These are phyloP conservation scores for Fragaria iinumae DNA, from an alignment of 306 rosid genomes.

Conservation along the genomic window DNA sequence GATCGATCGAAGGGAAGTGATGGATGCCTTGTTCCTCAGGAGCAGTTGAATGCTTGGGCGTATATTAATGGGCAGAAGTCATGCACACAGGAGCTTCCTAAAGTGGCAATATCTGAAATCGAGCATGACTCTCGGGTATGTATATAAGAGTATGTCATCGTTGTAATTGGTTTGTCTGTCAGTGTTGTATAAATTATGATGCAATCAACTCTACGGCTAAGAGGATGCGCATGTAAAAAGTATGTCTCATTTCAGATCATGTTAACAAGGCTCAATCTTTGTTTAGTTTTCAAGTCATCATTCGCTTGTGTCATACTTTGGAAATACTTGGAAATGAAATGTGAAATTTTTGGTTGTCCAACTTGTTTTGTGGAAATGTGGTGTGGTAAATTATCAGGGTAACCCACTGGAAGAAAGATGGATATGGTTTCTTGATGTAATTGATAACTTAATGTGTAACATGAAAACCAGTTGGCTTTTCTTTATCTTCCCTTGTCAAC, in stretches of 20 bases:
- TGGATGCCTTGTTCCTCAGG: slow-evolving; percentile 62
- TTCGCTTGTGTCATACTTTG: neutral
- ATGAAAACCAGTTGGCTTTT: neutral
- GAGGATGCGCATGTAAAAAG: neutral
- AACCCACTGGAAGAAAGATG: neutral
- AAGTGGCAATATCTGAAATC: slow-evolving; percentile 37
- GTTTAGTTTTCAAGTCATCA: neutral
- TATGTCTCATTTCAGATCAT: neutral
- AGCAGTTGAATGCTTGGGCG: slow-evolving; percentile 72
- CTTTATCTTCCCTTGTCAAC: neutral
- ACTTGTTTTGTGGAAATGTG: neutral
- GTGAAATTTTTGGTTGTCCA: neutral
- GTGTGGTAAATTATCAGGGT: neutral
- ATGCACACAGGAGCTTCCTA: slow-evolving; percentile 39
- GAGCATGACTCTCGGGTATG: slow-evolving; percentile 65
- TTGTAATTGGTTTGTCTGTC: slow-evolving; percentile 4
- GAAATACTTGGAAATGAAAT: neutral
- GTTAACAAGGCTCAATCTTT: neutral
- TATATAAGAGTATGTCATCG: slow-evolving; percentile 22
- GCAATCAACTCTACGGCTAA: neutral
- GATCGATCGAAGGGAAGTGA: slow-evolving; percentile 32
- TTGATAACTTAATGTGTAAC: neutral
- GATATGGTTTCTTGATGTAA: neutral
- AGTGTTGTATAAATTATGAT: neutral
- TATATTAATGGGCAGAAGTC: slow-evolving; percentile 58